A percentile compares a stretch with the other conserved stretches of the same genome.
These are phyloP conservation scores for Clarireedia monteithiana DNA, from an alignment of 2,329 filamentous ascomycete species.

Conservation along the genomic window DNA sequence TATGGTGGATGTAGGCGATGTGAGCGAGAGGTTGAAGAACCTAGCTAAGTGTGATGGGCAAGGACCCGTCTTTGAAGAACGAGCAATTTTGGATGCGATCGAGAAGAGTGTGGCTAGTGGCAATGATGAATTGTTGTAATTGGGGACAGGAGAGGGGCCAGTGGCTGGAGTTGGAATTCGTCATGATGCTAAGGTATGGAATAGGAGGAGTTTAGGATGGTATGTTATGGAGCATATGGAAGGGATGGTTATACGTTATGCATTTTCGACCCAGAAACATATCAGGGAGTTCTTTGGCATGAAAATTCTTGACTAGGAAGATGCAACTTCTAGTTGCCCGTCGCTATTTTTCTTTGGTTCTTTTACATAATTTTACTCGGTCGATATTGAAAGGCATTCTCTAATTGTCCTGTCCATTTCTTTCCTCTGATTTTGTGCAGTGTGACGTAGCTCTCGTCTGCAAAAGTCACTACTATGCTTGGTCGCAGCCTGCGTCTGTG, in stretches of 20 bases:
- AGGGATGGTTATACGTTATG: background rate
- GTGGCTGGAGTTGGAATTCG: no score
- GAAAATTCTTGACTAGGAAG: background rate
- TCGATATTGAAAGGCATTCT: no score
- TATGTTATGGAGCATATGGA: constrained; percentile 1
- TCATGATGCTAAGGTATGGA: background rate
- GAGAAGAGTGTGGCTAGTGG: constrained; percentile 69
- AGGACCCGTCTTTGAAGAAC: constrained; percentile 80
- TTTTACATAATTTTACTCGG: no score
- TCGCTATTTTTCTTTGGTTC: no score
- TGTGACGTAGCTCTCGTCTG: no score
- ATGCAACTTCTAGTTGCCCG: no score
- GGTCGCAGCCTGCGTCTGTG: no score
- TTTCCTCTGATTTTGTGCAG: no score
- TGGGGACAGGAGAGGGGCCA: no score
- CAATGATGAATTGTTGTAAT: constrained; percentile 67
- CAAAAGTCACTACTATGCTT: no score
- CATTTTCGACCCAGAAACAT: background rate
- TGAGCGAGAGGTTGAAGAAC: constrained; percentile 70
- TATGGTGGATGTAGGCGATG: constrained; percentile 70
- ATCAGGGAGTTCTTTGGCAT: constrained; percentile 1
- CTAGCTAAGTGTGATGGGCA: constrained; percentile 77
- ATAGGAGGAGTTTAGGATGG: constrained; percentile 7
- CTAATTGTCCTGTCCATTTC: no score
- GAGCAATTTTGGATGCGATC: constrained; percentile 65